Percentiles rank a stretch among this genome's conserved stretches.
These are phyloP conservation scores for Akanthomyces muscarius DNA, from an alignment of 2,329 filamentous ascomycete species.

Conservation along the genomic window DNA sequence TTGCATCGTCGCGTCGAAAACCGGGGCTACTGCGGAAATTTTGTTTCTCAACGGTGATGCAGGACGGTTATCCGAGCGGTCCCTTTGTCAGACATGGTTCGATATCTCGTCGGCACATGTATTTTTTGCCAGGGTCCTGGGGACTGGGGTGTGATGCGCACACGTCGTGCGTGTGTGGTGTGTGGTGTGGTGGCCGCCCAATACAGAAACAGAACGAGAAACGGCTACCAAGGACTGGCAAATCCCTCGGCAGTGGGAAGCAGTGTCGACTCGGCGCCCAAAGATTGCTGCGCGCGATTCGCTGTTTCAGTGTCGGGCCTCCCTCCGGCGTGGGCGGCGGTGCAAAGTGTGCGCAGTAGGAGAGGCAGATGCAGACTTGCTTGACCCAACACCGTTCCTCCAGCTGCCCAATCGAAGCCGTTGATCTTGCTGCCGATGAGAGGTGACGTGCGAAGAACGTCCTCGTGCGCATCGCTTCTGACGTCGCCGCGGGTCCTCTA, in stretches of 20 bases:
- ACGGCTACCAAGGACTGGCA: neutral
- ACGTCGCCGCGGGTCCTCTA: constrained; percentile 2
- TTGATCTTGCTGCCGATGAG: constrained; percentile 2
- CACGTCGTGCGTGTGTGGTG: too few species aligned
- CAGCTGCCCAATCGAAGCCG: neutral
- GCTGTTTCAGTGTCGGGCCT: too few species aligned
- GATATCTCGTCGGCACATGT: constrained; percentile 10
- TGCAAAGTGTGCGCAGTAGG: too few species aligned
- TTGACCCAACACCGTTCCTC: neutral
- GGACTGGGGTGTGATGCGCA: neutral
- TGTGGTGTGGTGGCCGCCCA: neutral
- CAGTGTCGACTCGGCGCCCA: neutral
- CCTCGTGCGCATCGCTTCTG: constrained; percentile 8
- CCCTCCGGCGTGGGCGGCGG: too few species aligned
- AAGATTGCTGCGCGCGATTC: too few species aligned
- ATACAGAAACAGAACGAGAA: constrained; percentile 1
- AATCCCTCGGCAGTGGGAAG: neutral
- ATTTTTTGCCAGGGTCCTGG: neutral
- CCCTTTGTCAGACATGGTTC: constrained; percentile 3
- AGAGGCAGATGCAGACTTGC: too few species aligned
- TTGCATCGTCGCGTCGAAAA: constrained; percentile 6
- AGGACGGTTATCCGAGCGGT: constrained; percentile 8
- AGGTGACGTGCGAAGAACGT: neutral
- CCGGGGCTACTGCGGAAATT: constrained; percentile 1
- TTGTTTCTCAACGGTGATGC: constrained; percentile 9